These are phyloP conservation scores for Neckera pumila DNA, from an alignment of 225 moss, liverwort and hornwort species.

Conservation along the genomic window DNA sequence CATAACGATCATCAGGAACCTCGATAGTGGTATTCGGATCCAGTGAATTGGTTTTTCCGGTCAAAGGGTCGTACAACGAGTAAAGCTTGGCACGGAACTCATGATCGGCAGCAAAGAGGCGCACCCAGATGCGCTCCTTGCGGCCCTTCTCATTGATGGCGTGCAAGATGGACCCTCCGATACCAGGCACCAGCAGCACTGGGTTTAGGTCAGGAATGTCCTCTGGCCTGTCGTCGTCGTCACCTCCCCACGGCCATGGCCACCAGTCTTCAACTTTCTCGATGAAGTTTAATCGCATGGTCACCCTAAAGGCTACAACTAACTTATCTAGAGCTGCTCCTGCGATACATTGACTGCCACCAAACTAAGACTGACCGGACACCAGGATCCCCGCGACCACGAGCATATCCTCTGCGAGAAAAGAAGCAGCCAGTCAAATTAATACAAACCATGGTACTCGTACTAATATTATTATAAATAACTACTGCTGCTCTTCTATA, in stretches of 20 bases:
- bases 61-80: slow-evolving; percentile 60
- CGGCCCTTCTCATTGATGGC: slow-evolving; percentile 59
- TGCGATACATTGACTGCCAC: background rate
- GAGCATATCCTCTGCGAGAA: background rate
- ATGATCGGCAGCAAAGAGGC: slow-evolving; percentile 75
- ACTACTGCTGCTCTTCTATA: background rate
- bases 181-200: slow-evolving; percentile 71
- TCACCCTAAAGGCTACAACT: background rate
- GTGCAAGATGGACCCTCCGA: slow-evolving; percentile 70
- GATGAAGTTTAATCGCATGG: slow-evolving; percentile 12
- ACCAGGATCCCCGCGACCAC: background rate
- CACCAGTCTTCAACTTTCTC: slow-evolving; percentile 74
- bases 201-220: slow-evolving; percentile 45
- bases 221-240: slow-evolving; percentile 4
- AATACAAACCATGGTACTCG: background rate
- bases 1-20: slow-evolving; percentile 64
- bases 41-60: slow-evolving; percentile 68
- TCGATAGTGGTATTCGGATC: slow-evolving; percentile 38
- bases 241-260: slow-evolving; percentile 30
- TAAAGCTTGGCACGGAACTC: slow-evolving; percentile 81
- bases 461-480: background rate
- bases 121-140: slow-evolving; percentile 86
- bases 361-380: background rate
- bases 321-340: background rate
- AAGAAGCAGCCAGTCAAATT: background rate